Conservation (phyloP, 495 filamentous ascomycete species). For the Neurospora cerealis region DNA sequence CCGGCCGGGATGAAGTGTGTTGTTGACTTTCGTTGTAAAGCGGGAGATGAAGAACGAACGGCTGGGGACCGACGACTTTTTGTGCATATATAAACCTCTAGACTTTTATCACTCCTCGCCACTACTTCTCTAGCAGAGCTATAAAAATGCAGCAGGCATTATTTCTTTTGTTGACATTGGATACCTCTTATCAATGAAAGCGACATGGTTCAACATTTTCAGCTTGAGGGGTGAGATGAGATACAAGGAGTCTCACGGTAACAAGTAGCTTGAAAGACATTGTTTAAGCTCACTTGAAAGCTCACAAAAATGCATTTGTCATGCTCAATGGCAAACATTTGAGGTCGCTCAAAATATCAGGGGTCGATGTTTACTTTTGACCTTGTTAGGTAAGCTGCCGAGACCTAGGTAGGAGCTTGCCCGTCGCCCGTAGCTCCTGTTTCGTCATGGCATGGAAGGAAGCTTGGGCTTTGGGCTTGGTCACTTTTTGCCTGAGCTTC, state of each 20-base stretch:
- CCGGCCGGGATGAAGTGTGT: neutral
- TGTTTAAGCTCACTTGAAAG: neutral
- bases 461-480: neutral
- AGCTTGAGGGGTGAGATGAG: neutral
- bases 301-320: neutral
- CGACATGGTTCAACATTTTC: neutral
- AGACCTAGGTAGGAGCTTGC: neutral
- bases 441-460: neutral
- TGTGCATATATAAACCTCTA: slow-evolving; percentile 42
- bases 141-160: neutral
- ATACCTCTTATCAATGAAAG: neutral
- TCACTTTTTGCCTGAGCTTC: neutral
- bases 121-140: slow-evolving; percentile 3
- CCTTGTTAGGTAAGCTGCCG: neutral
- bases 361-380: neutral
- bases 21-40: neutral
- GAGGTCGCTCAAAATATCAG: neutral
- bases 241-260: neutral
- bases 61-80: slow-evolving; percentile 15
- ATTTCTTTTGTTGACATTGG: neutral
- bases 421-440: neutral
- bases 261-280: neutral
- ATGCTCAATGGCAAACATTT: neutral
- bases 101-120: slow-evolving; percentile 22
- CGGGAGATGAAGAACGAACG: neutral